These are phyloP conservation scores for Penicillium lividum DNA, from an alignment of 495 filamentous ascomycete genomes.

Conservation along the genomic window DNA sequence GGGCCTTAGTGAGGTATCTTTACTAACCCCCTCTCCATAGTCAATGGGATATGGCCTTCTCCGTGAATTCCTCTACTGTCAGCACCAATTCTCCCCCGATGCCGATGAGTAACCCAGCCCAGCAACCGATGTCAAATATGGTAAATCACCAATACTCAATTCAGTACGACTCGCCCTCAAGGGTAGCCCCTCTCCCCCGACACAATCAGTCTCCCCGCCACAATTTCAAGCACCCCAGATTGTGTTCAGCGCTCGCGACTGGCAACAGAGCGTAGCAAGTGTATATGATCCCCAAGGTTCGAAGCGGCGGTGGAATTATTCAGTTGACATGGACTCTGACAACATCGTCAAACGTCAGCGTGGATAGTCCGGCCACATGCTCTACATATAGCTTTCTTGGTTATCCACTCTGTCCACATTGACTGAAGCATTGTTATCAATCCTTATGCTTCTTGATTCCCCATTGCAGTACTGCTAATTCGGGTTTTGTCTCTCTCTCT, in stretches of 20 bases:
- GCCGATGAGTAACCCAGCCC: slow-evolving; percentile 32
- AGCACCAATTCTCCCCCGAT: slow-evolving; percentile 53
- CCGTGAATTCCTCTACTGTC: slow-evolving; percentile 55
- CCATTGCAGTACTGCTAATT: background rate
- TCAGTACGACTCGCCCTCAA: slow-evolving; percentile 39
- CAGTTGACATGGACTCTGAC: slow-evolving; percentile 37
- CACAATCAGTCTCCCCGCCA: slow-evolving; percentile 54
- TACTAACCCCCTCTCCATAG: slow-evolving; percentile 42
- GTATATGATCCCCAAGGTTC: slow-evolving; percentile 75
- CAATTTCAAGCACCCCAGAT: slow-evolving; percentile 58
- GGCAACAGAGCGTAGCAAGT: slow-evolving; percentile 92
- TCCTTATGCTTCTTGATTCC: background rate
- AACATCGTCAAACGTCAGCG: slow-evolving; percentile 38
- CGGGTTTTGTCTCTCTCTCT: background rate
- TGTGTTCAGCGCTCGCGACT: slow-evolving; percentile 91
- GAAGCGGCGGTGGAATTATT: slow-evolving; percentile 70
- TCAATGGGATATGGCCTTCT: slow-evolving; percentile 92
- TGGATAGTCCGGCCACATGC: slow-evolving; percentile 18
- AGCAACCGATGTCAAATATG: slow-evolving; percentile 32
- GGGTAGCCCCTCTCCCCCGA: slow-evolving; percentile 32
- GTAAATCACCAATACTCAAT: slow-evolving; percentile 39
- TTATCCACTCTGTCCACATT: background rate
- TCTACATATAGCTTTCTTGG: background rate
- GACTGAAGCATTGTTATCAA: background rate
- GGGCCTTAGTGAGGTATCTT: background rate